These are phyloP conservation scores for Phytopythium oedochilum DNA, from an alignment of 352 stramenopile species.

Conservation along the genomic window DNA sequence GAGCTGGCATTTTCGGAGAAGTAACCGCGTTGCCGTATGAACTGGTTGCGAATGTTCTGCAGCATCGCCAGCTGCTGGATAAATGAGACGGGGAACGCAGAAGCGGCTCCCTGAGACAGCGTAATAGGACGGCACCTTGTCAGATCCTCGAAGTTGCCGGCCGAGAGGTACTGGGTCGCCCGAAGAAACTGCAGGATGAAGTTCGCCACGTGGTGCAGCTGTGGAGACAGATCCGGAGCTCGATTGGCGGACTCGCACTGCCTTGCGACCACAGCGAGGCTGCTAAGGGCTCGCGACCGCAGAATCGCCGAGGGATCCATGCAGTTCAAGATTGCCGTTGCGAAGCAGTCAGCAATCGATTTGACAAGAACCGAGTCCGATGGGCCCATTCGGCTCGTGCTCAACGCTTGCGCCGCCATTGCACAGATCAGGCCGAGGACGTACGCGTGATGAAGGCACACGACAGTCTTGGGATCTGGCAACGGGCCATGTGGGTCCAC, in stretches of 20 bases:
- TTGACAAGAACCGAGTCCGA: conserved; percentile 66
- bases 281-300: conserved; percentile 41
- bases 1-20: background rate
- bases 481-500: conserved; percentile 32
- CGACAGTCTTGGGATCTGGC: conserved; percentile 60
- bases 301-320: conserved; percentile 62
- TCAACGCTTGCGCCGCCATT: conserved; percentile 73
- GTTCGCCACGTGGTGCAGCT: conserved; percentile 68
- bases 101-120: conserved; percentile 24
- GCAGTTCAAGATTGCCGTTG: conserved; percentile 66
- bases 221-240: conserved; percentile 50
- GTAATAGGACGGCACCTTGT: conserved; percentile 55
- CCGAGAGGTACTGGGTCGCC: conserved; percentile 51
- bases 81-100: conserved; percentile 64
- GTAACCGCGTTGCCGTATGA: conserved; percentile 7
- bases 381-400: conserved; percentile 46
- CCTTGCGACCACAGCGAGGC: conserved; percentile 52
- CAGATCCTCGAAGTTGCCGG: conserved; percentile 55
- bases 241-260: conserved; percentile 37
- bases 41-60: conserved; percentile 54
- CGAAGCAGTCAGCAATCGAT: conserved; percentile 66
- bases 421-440: conserved; percentile 76
- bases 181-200: conserved; percentile 76
- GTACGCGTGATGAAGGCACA: conserved; percentile 76
- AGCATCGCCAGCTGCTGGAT: conserved; percentile 64